Evolutionary conservation across 495 filamentous ascomycete genomes (phyloP), one percentile per base, ranked within the genome.

Genomic region (Pseudoneurospora amorphoporcata): DNA sequence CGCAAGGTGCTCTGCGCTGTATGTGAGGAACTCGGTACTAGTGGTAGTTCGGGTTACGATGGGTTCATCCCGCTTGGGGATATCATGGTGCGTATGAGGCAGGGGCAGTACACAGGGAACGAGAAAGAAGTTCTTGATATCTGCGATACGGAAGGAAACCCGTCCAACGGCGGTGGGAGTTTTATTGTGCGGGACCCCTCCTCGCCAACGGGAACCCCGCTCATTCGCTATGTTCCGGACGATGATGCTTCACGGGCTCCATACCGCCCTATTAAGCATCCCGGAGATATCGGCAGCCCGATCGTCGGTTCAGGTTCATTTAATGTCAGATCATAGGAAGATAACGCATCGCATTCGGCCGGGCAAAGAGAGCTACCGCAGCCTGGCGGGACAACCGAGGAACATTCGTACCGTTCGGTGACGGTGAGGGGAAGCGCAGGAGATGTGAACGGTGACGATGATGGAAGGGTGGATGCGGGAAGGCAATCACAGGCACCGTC

Each of bases 91-190:
- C 90, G 91, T 70, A 84, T 97, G 14, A 89, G 92, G 39, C 78
- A 85, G 14, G 89, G 92, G 39, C 78, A 85, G 65, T 80, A 89
- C 42, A 89, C 87, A 0, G 87, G 95, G 72, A 83, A 83, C 3
- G 83, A 92, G 69, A 83, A 88, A 39, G 94, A 97, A 74, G 85
- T 99, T 80, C 85, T 94, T n/a, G 91, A 93, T 68, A 92, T 97
- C 71, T 95, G 92, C 80, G 94, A 98, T 73, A 96, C 94, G 2
- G 91, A 95, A 78, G 95, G 95, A 72, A 96, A 92, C 76, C 77
- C 84, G 0, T 87, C 91, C 68, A 98, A 98, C 75, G 95, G 95
- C 70, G 95, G 95, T 70, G 95, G 95, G 23, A 90, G 85, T 53
- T 97, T 98, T 79, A 87, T 86, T 35, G 84, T 91, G 68, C 85